Conservation (phyloP, 1,284 basidiomycete species). For the Naganishia cerealis region DNA sequence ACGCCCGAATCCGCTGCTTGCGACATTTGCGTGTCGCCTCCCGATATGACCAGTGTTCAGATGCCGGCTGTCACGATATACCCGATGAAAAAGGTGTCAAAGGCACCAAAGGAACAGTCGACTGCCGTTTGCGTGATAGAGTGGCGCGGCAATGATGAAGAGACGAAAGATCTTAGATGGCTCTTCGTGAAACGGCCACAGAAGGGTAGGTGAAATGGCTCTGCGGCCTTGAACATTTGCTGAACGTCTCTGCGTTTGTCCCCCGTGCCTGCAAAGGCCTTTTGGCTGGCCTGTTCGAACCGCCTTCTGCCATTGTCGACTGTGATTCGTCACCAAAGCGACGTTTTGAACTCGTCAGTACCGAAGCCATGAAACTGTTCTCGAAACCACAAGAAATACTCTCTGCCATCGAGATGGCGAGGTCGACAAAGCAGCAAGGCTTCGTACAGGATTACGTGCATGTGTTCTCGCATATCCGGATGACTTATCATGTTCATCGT, state of each 20-base stretch:
- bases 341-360: conserved; percentile 22
- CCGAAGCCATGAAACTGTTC: conserved; percentile 8
- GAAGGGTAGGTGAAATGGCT: conserved; percentile 61
- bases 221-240: neutral
- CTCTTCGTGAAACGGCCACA: conserved; percentile 77
- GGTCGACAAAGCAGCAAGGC: neutral
- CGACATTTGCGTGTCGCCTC: conserved; percentile 61
- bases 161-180: conserved; percentile 60
- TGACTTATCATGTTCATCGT: conserved; percentile 72
- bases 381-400: neutral
- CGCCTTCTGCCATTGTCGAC: conserved; percentile 44
- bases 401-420: neutral
- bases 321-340: conserved; percentile 2
- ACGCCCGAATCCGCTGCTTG: conserved; percentile 70
- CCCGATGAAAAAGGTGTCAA: conserved; percentile 83
- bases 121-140: conserved; percentile 82
- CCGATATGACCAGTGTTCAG: conserved; percentile 57
- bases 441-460: conserved; percentile 67
- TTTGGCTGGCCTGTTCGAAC: conserved; percentile 70
- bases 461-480: conserved; percentile 85
- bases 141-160: conserved; percentile 58
- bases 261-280: conserved; percentile 63
- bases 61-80: conserved; percentile 64
- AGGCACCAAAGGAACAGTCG: conserved; percentile 78
- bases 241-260: neutral